Base-by-base conservation (phyloP, 2,329 filamentous ascomycete species). In the Scopulariopsis brevicaulis region DNA sequence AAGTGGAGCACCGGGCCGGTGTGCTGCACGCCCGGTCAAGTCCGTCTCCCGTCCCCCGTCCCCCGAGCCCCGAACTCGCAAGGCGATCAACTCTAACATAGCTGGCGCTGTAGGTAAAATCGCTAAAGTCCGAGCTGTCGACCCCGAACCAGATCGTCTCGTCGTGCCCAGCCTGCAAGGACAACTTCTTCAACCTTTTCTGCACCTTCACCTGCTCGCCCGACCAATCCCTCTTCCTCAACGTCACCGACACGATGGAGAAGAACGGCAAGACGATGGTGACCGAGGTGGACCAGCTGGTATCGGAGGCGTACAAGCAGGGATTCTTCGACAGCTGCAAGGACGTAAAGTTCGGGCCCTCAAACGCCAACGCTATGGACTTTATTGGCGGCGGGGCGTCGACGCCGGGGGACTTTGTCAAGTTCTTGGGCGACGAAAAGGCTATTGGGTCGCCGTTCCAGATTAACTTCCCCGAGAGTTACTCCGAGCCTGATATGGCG, bases 141-240 rank as follows among this genome's bases (percentile, higher is more conserved):
- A 90, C 90, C 24, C 93, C 91, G 1, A 90, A 92, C 65, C 85
- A 87, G 60, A 87, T 99, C 67, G 91, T 99, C 69, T 86, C 91
- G 28, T 90, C 91, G 11, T 99, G 94, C 70, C 94, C 94, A 1
- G 94, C 95, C 35, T 99, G 94, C 81, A 96, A 94, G 72, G 87
- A 92, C 66, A 99, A 99, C 77, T 99, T 99, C 77, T 97, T 90
- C 78, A 96, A 99, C 74, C 79, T 95, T 52, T 99, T 99, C 72
- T 99, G 94, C 75, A 95, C 91, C 4, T 97, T 99, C 68, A 97
- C 92, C 2, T 99, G 95, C 75, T 99, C 94, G 4, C 93, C 95
- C 6, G 88, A 99, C 67, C 94, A 99, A 70, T 96, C 91, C 0
- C 77, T 96, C 0, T 99, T 99, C 68, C 78, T 99, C 69, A 99